Percentiles rank a stretch among this genome's conserved stretches.
Conservation (phyloP, 148 eudicot genomes). For the Vaccinium myrtillus region DNA sequence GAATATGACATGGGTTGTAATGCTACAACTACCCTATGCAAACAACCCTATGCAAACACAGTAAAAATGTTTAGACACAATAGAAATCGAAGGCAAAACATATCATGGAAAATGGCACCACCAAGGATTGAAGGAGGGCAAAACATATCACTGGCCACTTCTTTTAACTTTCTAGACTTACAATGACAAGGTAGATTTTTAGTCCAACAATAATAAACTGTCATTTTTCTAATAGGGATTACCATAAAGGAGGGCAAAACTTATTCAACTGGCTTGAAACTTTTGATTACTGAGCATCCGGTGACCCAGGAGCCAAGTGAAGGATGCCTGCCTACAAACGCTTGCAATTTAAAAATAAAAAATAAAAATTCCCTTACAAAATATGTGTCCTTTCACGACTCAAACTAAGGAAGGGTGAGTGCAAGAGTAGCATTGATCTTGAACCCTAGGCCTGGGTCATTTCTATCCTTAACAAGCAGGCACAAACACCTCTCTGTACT, state of each 20-base stretch:
- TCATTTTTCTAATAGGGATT: neutral
- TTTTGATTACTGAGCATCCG: slow-evolving; percentile 21
- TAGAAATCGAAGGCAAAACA: too few relatives aligned
- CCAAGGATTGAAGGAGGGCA: too few relatives aligned
- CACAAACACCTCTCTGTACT: slow-evolving; percentile 29
- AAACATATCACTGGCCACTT: neutral
- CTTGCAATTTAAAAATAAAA: neutral
- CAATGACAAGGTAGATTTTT: too few relatives aligned
- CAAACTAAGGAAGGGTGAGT: slow-evolving; percentile 22
- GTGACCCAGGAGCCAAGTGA: slow-evolving; percentile 23
- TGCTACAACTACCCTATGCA: too few relatives aligned
- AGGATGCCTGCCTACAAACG: slow-evolving; percentile 22
- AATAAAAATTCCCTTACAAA: neutral
- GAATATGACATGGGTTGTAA: too few relatives aligned
- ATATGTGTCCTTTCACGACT: neutral
- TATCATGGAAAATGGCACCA: too few relatives aligned
- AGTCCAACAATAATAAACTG: neutral
- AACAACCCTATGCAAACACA: too few relatives aligned
- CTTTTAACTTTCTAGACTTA: neutral
- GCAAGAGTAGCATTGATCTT: slow-evolving; percentile 33
- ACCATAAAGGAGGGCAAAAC: neutral
- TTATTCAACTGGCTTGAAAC: neutral
- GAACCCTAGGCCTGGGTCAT: slow-evolving; percentile 34
- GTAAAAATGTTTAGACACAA: too few relatives aligned
- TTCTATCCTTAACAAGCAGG: slow-evolving; percentile 29